phyloP scores from a whole-genome alignment of 345 rosid genomes.

The Eucalyptus erythrocorys region DNA sequence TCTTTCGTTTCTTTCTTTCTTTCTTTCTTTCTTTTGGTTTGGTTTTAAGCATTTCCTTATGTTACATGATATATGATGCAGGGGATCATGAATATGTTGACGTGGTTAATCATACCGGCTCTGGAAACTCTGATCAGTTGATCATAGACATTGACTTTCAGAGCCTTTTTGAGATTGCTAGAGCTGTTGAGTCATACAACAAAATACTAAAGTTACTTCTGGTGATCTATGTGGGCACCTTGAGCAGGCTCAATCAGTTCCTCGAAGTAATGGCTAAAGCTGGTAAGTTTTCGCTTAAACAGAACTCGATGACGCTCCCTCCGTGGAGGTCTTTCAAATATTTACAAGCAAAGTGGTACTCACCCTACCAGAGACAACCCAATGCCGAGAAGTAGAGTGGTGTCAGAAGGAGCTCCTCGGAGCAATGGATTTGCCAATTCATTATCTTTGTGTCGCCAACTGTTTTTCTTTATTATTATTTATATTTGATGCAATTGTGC shows the following conservation, averaged over 20 bases:
- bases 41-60: not conserved
- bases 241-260: slow-evolving; percentile 45
- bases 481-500: no score
- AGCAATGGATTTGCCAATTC: no score
- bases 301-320: slow-evolving; percentile 91
- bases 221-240: slow-evolving; percentile 59
- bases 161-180: slow-evolving; percentile 89
- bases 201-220: slow-evolving; percentile 70
- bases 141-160: slow-evolving; percentile 77
- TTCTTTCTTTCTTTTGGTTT: no score
- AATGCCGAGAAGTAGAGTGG: slow-evolving; percentile 21
- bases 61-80: slow-evolving; percentile 7
- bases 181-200: slow-evolving; percentile 84
- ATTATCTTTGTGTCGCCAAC: no score
- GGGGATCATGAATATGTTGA: slow-evolving; percentile 91
- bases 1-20: no score
- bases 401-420: not conserved
- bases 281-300: slow-evolving; percentile 63
- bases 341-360: slow-evolving; percentile 80
- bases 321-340: slow-evolving; percentile 93
- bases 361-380: slow-evolving; percentile 43
- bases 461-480: no score
- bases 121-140: slow-evolving; percentile 53
- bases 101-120: slow-evolving; percentile 28
- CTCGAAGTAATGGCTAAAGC: slow-evolving; percentile 93